Base-by-base conservation (phyloP, 495 filamentous ascomycete species). In the Parathielavia hyrcaniae region DNA sequence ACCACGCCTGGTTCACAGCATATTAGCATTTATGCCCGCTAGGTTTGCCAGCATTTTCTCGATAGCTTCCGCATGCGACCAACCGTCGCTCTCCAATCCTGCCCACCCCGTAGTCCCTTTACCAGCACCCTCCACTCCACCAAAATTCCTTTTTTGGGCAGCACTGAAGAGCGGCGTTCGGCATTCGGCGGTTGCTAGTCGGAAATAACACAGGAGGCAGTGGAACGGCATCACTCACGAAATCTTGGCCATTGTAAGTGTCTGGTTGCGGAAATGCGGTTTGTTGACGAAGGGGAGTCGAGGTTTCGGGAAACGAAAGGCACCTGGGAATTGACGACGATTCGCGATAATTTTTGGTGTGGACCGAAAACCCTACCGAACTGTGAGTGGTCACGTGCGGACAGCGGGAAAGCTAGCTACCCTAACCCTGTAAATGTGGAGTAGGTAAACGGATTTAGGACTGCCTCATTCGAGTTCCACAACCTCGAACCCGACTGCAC, bases 1-100 rank as follows among this genome's bases (percentile, higher is more conserved):
- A 87, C 87, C 88, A 82, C 89, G 89, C 71, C 91, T 83, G 57
- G n/a, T 60, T 44, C 22, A 53, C 20, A 30, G 10, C 23, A 46
- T n/a, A 63, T 73, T 58, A 73, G 69, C 47, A 50, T 49, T 0
- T 30, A 34, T 12, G 1, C n/a, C 12, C 9, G 0, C 14, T 4
- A 43, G 16, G 35, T 40, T 39, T 17, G 34, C 22, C 17, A 9
- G 34, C 22, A 4, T 34, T 54, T 50, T 43, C 35, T 48, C 57
- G 44, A 41, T 13, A 32, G 50, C 35, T 43, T 35, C 26, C 39
- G 38, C 55, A 19, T 19, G 45, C 48, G 16, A 22, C 17, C 8
- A 47, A 17, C 45, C 43, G 44, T 22, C 40, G 50, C 44, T 48
- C 47, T 44, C 49, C 53, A 17, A 20, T 16, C n/a, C n/a, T 50